phyloP scores from a whole-genome alignment of 495 filamentous ascomycete genomes.

The Penicillium cosmopolitanum region DNA sequence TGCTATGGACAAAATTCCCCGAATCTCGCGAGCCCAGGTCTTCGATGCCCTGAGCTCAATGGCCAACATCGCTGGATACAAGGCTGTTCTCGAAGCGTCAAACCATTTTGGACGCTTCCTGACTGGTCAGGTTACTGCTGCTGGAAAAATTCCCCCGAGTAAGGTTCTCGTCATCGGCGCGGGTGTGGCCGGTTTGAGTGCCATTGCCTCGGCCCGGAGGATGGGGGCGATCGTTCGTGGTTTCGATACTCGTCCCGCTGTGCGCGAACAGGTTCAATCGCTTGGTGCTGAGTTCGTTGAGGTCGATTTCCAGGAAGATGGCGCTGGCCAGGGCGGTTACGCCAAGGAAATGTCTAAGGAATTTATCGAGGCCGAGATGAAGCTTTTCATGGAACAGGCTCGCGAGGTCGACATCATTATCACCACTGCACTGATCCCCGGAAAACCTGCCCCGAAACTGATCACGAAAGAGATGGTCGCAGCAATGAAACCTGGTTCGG shows the following conservation, averaged over 20 bases:
- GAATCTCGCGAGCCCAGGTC: slow-evolving; percentile 78
- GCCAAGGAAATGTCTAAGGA: slow-evolving; percentile 89
- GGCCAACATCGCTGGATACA: slow-evolving; percentile 89
- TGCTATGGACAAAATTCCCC: slow-evolving; percentile 84
- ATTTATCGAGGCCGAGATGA: slow-evolving; percentile 87
- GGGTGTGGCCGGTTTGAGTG: slow-evolving; percentile 79
- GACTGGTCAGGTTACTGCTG: slow-evolving; percentile 82
- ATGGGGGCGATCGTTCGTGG: slow-evolving; percentile 84
- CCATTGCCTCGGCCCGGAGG: slow-evolving; percentile 77
- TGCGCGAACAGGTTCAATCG: slow-evolving; percentile 82
- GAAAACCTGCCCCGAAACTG: slow-evolving; percentile 72
- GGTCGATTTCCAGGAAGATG: slow-evolving; percentile 81
- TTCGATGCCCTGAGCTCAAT: slow-evolving; percentile 79
- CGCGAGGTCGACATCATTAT: slow-evolving; percentile 86
- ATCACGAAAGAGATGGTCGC: slow-evolving; percentile 78
- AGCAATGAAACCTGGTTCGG: slow-evolving; percentile 80
- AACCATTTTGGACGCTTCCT: slow-evolving; percentile 82
- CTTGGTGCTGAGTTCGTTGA: slow-evolving; percentile 84
- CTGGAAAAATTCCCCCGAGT: slow-evolving; percentile 79
- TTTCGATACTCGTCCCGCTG: slow-evolving; percentile 79
- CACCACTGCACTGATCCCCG: slow-evolving; percentile 81
- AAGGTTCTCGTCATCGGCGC: slow-evolving; percentile 84
- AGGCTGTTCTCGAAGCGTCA: slow-evolving; percentile 79
- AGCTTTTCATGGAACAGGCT: slow-evolving; percentile 79
- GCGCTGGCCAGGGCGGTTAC: slow-evolving; percentile 78